phyloP scores from a whole-genome alignment of 345 rosid species.

The Eucalyptus albens region DNA sequence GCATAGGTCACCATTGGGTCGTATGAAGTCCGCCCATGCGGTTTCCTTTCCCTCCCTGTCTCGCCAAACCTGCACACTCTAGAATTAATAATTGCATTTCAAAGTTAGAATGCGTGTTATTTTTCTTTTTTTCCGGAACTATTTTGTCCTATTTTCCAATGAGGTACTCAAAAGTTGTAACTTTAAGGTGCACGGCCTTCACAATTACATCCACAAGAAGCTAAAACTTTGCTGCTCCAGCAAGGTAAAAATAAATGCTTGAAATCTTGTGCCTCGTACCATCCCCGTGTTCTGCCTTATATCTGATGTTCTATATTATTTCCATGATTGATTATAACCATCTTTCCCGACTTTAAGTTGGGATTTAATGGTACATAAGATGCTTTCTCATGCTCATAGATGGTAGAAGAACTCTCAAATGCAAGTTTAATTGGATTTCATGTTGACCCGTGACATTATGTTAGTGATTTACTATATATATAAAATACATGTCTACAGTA shows the following conservation, averaged over 20 bases:
- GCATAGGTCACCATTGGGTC: background rate
- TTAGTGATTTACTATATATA: background rate
- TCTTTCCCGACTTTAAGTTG: background rate
- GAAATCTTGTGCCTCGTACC: background rate
- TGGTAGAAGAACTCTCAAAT: background rate
- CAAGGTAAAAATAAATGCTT: background rate
- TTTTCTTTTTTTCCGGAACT: background rate
- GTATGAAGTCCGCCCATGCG: background rate
- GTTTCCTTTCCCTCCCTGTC: background rate
- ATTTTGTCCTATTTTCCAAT: background rate
- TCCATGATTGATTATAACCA: background rate
- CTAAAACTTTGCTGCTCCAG: background rate
- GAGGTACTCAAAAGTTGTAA: background rate
- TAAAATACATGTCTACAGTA: background rate
- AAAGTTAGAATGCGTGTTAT: background rate
- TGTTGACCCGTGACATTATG: fast-evolving
- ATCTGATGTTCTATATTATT: background rate
- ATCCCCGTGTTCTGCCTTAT: background rate
- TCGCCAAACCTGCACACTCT: background rate
- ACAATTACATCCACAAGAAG: background rate
- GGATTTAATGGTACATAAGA: background rate
- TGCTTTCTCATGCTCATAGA: background rate
- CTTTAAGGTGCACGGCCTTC: background rate
- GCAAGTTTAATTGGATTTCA: background rate
- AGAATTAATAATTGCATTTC: background rate